phyloP scores from a whole-genome alignment of 805 yeast species.

The Candida nitratophila region DNA sequence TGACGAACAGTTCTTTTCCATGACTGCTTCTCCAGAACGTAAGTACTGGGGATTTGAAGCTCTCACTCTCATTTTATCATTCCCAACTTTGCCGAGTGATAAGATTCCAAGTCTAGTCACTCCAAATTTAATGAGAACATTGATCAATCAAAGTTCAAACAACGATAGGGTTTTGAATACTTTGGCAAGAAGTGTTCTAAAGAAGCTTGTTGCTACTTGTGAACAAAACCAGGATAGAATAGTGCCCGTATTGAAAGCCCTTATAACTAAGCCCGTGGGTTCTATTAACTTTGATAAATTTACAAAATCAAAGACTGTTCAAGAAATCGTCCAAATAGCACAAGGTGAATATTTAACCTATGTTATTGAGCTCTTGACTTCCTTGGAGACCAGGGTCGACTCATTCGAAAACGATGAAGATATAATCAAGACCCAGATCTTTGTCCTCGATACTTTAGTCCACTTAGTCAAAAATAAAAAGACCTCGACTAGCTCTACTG shows the following conservation, averaged over 20 bases:
- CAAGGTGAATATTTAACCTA: conserved; percentile 6
- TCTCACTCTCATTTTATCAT: conserved; percentile 41
- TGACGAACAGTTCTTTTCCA: conserved; percentile 74
- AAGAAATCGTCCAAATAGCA: conserved; percentile 28
- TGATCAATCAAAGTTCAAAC: conserved; percentile 72
- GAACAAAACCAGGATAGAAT: conserved; percentile 29
- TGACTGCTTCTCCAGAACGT: conserved; percentile 74
- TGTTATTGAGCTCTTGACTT: conserved; percentile 7
- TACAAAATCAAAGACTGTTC: conserved; percentile 65
- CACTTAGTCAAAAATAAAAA: conserved; percentile 24
- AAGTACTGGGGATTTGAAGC: conserved; percentile 83
- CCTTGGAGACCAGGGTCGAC: conserved; percentile 3
- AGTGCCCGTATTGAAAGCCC: conserved; percentile 15
- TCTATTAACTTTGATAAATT: conserved; percentile 67
- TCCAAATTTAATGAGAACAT: conserved; percentile 60
- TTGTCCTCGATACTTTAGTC: conserved; percentile 20
- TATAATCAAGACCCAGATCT: conserved; percentile 14
- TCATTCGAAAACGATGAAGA: conserved; percentile 9
- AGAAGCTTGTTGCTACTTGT: conserved; percentile 32
- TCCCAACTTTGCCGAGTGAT: conserved; percentile 8
- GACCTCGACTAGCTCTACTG: conserved; percentile 4
- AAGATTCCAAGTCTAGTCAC: conserved; percentile 35
- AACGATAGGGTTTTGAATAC: conserved; percentile 59
- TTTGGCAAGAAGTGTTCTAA: conserved; percentile 49
- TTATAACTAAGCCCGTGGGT: conserved; percentile 42